Base-by-base conservation (phyloP, 768 basidiomycete genomes). In the Trametopsis cervina region DNA sequence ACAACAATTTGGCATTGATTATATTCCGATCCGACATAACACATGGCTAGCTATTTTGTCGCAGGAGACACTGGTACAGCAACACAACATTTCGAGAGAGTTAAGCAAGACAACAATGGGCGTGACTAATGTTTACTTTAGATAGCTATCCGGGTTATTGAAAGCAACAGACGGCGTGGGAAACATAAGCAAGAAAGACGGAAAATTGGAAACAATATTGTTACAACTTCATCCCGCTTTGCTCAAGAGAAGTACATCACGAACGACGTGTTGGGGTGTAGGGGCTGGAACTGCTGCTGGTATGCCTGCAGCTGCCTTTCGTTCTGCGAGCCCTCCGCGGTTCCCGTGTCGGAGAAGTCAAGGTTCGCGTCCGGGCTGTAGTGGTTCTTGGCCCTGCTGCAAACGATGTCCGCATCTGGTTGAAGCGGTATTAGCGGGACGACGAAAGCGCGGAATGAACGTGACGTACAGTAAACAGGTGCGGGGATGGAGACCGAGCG, bases 401-500 rank as follows among this genome's bases (percentile, higher is more conserved):
- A 90, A 17, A 80, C 73, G 20, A 83, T 85, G 59, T 89, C 84
- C 6, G 85, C 86, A 59, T 89, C 86, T 88, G 52, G 23, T 33
- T 22, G 11, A 46, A 6, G 7, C 13, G 17, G 29, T 40, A 20
- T 44, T 38, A 33, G 13, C 6, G 45, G 18, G 21, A 11, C 22
- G n/a, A n/a, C 22, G 35, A 42, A 13, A 18, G 37, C 18, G 23
- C 9, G 29, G 3, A 23, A 9, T 27, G 20, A 40, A 29, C 13
- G 13, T 15, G 13, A 63, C 81, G 57, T 57, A 88, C 86, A 89
- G 55, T 89, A 89, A 0, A 89, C 85, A 0, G 87, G 87, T 0
- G 86, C 87, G 0, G 87, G 87, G 42, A 89, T 88, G 0, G 87
- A 89, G 1, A 89, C 87, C 0, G 85, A 85, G 20, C 87, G 80